phyloP scores from a whole-genome alignment of 345 rosid species.

The Populus euphratica region DNA sequence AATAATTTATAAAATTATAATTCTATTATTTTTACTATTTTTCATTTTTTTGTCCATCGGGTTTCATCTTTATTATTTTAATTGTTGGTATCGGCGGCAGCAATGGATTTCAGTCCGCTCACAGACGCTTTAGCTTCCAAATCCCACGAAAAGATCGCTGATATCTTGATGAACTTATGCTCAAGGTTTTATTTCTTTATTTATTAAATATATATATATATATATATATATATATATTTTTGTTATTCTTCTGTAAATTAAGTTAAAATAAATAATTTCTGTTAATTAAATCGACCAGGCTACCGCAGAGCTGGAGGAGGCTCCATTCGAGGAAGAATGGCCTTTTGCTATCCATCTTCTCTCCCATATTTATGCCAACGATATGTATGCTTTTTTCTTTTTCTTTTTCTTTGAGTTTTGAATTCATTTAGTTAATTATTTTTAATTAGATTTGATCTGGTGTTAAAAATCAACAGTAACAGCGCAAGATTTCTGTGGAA shows the following conservation, averaged over 20 bases:
- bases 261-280: not conserved
- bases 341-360: slow-evolving; percentile 81
- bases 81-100: not conserved
- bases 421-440: not conserved
- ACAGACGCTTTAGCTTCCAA: slow-evolving; percentile 55
- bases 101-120: slow-evolving; percentile 67
- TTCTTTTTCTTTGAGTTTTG: not conserved
- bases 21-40: too few species aligned
- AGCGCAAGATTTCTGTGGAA: slow-evolving; percentile 85
- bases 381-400: slow-evolving; percentile 45
- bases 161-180: slow-evolving; percentile 71
- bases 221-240: too few species aligned
- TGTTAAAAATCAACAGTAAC: slow-evolving; percentile 41
- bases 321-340: slow-evolving; percentile 80
- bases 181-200: slow-evolving; percentile 37
- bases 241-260: not conserved
- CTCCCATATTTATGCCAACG: slow-evolving; percentile 56
- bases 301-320: slow-evolving; percentile 66
- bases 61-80: too few species aligned
- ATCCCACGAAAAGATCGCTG: slow-evolving; percentile 60
- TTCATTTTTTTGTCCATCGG: too few species aligned
- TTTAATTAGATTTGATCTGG: too few species aligned
- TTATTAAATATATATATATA: not conserved
- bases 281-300: slow-evolving; percentile 33
- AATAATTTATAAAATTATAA: too few species aligned